Base-by-base conservation (phyloP, 805 yeast species). In the Kodamaea fukazawae region DNA sequence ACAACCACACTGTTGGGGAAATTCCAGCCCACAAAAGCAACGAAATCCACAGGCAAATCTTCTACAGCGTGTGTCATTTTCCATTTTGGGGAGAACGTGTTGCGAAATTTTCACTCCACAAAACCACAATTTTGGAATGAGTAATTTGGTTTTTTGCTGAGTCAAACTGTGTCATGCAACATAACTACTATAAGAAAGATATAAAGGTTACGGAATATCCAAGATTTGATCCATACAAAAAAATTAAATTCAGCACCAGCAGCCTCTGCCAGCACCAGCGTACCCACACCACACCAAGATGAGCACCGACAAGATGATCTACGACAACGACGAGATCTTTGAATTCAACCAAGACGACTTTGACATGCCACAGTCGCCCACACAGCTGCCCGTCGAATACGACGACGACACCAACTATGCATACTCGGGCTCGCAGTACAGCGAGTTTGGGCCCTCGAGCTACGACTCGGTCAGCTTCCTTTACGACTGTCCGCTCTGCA, bases 401-500 rank as follows among this genome's bases (percentile, higher is more conserved):
- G 43, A 40, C 8, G 39, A 37, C 36, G 43, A 41, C n/a, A 36
- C 29, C 37, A 37, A 32, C 36, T 40, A 40, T 30, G 11, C 33
- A 11, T 38, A 37, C 33, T 34, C 37, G 16, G 27, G 29, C 18
- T 16, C 37, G 25, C 29, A 16, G 22, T 36, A 27, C 18, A 26
- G 38, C 10, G 30, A 16, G 29, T 32, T n/a, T 29, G 22, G 27
- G 14, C 38, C 41, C 9, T 29, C 31, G n/a, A 30, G 33, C 20
- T 32, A 20, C 25, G 36, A 29, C 8, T 28, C 32, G n/a, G 4
- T 16, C 3, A 8, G 27, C 16, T 43, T 42, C 27, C 33, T 43
- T 8, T 47, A 47, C 44, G 50, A 47, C 34, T 47, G 50, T 35
- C 37, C 43, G 44, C 40, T 47, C 34, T 47, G 50, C 48, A 44